These are phyloP conservation scores for Balakata baccata DNA, from an alignment of 345 rosid species.

Conservation along the genomic window DNA sequence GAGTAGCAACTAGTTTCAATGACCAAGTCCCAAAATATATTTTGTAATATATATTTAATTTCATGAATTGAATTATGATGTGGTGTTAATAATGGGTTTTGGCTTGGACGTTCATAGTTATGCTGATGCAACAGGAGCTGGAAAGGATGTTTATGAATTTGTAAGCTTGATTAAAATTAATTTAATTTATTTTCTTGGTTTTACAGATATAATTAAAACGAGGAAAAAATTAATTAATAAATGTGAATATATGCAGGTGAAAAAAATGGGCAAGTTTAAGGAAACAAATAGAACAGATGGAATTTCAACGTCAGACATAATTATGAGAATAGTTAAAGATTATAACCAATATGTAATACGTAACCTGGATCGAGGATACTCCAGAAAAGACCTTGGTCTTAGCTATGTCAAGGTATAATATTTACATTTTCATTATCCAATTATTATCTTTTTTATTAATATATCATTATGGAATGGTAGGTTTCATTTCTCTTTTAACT, in stretches of 20 bases:
- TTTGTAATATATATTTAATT: background rate
- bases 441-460: background rate
- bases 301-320: constrained; percentile 63
- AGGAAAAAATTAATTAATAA: no score
- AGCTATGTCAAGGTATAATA: constrained; percentile 58
- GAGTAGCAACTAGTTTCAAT: no score
- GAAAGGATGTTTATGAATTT: constrained; percentile 72
- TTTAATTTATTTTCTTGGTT: no score
- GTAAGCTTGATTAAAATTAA: constrained; percentile 31
- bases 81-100: no score
- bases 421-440: background rate
- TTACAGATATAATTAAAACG: no score
- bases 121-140: constrained; percentile 72
- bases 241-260: constrained; percentile 40
- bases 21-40: no score
- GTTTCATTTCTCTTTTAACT: no score
- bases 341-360: constrained; percentile 65
- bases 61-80: background rate
- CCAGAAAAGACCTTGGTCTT: constrained; percentile 65
- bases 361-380: constrained; percentile 62
- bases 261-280: constrained; percentile 51
- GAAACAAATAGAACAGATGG: constrained; percentile 68
- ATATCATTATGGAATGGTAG: no score
- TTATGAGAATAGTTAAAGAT: constrained; percentile 73
- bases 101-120: constrained; percentile 33